Conservation (phyloP, 2,329 filamentous ascomycete species). For the Teratosphaeriaceae sp. region DNA sequence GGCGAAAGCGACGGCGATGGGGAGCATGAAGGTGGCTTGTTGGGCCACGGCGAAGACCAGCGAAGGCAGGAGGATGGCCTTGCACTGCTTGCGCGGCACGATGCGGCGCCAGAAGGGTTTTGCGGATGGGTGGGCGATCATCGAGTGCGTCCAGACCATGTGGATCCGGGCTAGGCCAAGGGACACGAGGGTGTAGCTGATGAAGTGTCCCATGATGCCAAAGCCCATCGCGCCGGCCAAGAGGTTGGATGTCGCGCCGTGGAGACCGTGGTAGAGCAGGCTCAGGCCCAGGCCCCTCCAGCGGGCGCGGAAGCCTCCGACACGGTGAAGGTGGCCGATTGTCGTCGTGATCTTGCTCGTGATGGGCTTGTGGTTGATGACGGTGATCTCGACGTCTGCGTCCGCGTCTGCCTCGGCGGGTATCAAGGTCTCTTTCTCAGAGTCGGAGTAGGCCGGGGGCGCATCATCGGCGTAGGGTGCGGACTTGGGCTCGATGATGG, state of each 20-base stretch:
- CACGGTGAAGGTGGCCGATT: slow-evolving; percentile 50
- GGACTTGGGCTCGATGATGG: slow-evolving; percentile 34
- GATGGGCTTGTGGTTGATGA: slow-evolving; percentile 50
- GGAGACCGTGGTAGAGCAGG: slow-evolving; percentile 29
- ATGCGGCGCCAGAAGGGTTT: slow-evolving; percentile 62
- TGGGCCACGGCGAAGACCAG: slow-evolving; percentile 55
- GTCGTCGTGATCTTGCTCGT: slow-evolving; percentile 55
- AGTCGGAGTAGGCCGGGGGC: slow-evolving; percentile 42
- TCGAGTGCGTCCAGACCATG: slow-evolving; percentile 77
- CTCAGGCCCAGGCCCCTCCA: slow-evolving; percentile 30
- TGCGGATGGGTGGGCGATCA: slow-evolving; percentile 64
- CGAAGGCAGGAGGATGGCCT: slow-evolving; percentile 62
- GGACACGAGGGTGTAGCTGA: slow-evolving; percentile 52
- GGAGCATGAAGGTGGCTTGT: slow-evolving; percentile 43
- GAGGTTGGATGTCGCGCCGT: slow-evolving; percentile 21
- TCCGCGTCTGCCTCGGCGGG: slow-evolving; percentile 30
- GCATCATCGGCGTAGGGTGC: slow-evolving; percentile 1
- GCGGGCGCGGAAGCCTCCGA: slow-evolving; percentile 30
- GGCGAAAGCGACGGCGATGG: slow-evolving; percentile 42
- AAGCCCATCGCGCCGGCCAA: slow-evolving; percentile 35
- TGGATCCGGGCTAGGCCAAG: slow-evolving; percentile 61
- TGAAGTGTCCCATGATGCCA: slow-evolving; percentile 36
- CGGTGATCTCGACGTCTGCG: slow-evolving; percentile 34
- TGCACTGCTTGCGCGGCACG: slow-evolving; percentile 58
- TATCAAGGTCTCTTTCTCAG: slow-evolving; percentile 29